Conservation (phyloP, 805 yeast genomes). For the Myxozyma mucilagina region DNA sequence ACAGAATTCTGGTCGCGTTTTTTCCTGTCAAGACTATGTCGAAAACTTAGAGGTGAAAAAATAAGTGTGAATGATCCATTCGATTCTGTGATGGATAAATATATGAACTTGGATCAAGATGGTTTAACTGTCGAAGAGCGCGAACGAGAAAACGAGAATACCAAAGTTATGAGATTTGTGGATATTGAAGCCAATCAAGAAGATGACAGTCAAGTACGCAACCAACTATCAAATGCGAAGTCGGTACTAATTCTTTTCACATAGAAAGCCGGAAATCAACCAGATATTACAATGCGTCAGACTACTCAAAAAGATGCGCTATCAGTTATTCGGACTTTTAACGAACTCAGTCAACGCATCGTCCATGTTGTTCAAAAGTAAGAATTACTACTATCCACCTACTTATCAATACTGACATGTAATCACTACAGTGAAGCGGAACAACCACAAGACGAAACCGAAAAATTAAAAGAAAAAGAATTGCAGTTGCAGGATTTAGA, state of each 20-base stretch:
- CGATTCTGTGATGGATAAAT: constrained; percentile 81
- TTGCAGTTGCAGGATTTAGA: constrained; percentile 25
- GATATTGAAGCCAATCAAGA: constrained; percentile 80
- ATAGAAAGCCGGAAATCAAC: constrained; percentile 62
- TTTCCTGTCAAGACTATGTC: constrained; percentile 83
- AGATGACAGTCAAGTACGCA: constrained; percentile 44
- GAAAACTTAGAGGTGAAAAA: constrained; percentile 86
- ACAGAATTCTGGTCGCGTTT: constrained; percentile 96
- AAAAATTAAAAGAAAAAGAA: constrained; percentile 15
- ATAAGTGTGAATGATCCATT: constrained; percentile 74
- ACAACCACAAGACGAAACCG: constrained; percentile 35
- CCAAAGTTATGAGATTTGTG: constrained; percentile 64
- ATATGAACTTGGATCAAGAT: constrained; percentile 69
- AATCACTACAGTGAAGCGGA: constrained; percentile 24
- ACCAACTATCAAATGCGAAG: not conserved
- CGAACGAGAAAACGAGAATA: constrained; percentile 31
- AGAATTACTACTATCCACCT: not conserved
- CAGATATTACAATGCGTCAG: constrained; percentile 85
- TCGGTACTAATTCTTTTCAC: not conserved
- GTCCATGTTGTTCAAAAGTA: constrained; percentile 42
- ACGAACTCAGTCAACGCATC: constrained; percentile 80
- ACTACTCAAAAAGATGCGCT: constrained; percentile 66
- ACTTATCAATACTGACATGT: constrained; percentile 39
- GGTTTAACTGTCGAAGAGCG: constrained; percentile 40
- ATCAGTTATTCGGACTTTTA: constrained; percentile 82